Base-by-base conservation (phyloP, 2,329 filamentous ascomycete genomes). In the Penicillium sp. region DNA sequence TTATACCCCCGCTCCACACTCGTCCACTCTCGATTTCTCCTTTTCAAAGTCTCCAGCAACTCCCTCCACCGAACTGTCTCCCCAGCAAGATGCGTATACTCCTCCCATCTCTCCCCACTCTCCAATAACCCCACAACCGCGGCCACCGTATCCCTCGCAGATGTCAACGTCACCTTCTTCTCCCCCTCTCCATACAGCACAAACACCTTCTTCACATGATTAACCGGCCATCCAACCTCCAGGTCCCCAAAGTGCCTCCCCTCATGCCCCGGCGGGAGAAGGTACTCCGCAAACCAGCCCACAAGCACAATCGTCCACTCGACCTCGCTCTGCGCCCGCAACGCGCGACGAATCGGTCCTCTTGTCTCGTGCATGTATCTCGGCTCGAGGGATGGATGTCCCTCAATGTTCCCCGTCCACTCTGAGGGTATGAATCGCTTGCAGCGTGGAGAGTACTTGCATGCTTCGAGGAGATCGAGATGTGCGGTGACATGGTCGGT, bases 251-350 rank as follows among this genome's bases (percentile, higher is more conserved):
- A 41, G 13, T 41, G 17, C 35, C 35, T 41, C 35, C 35, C 9
- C 35, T 41, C 13, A 41, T 41, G 9, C 15, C 11, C 11, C 35
- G 15, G 11, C 11, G 45, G 44, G 3, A 56, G 56, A n/a, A 67
- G 64, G 61, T 71, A 71, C 44, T 70, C 69, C 52, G 59, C 60
- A 23, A 69, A 64, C 63, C 64, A 69, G 2, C 68, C 68, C 3
- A 58, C 35, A 13, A 66, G 62, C 6, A 70, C 47, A 8, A 67
- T 50, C 30, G 67, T 70, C 61, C 65, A 69, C 48, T 65, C 52
- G 15, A 70, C 48, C 7, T 66, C 60, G 0, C 23, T 31, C 8
- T 62, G 52, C 15, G 44, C 46, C 5, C 44, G n/a, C 15, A 68
- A 44, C 2, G 44, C 31, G 19, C 59, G 35, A 7, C 69, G 56